A percentile compares a stretch with the other conserved stretches of the same genome.
Conservation (phyloP, 768 basidiomycete species). For the Rhodotorula paludigena region DNA sequence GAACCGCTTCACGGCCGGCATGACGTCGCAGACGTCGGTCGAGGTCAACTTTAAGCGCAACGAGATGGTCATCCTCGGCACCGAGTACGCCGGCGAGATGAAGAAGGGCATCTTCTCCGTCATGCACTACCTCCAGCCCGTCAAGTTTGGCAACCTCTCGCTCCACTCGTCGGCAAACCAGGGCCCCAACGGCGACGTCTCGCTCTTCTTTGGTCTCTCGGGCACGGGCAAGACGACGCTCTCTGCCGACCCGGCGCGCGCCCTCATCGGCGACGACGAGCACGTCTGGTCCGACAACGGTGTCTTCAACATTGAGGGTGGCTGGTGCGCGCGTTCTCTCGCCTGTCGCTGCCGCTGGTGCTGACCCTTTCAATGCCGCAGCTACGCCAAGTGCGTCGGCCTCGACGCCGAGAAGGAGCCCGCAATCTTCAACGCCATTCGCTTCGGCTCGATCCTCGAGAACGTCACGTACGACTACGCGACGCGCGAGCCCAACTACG, state of each 20-base stretch:
- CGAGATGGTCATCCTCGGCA: constrained; percentile 98
- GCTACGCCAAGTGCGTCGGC: constrained; percentile 94
- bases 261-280: constrained; percentile 97
- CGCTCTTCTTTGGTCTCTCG: constrained; percentile 96
- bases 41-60: constrained; percentile 99
- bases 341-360: neutral
- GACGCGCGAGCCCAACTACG: constrained; percentile 81
- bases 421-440: constrained; percentile 92
- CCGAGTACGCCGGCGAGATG: constrained; percentile 65
- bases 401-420: constrained; percentile 96
- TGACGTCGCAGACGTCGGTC: constrained; percentile 97
- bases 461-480: constrained; percentile 93
- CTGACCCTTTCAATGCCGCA: neutral
- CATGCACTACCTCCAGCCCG: constrained; percentile 98
- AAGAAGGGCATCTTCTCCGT: constrained; percentile 99
- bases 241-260: constrained; percentile 87
- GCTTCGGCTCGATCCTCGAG: constrained; percentile 93
- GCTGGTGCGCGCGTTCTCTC: constrained; percentile 54
- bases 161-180: constrained; percentile 98
- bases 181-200: constrained; percentile 82
- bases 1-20: constrained; percentile 93
- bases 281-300: constrained; percentile 99
- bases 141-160: constrained; percentile 96
- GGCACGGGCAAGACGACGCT: constrained; percentile 99
- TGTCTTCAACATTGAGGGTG: constrained; percentile 99